Conservation (phyloP, 768 basidiomycete genomes). For the Phylloporus sp. region DNA sequence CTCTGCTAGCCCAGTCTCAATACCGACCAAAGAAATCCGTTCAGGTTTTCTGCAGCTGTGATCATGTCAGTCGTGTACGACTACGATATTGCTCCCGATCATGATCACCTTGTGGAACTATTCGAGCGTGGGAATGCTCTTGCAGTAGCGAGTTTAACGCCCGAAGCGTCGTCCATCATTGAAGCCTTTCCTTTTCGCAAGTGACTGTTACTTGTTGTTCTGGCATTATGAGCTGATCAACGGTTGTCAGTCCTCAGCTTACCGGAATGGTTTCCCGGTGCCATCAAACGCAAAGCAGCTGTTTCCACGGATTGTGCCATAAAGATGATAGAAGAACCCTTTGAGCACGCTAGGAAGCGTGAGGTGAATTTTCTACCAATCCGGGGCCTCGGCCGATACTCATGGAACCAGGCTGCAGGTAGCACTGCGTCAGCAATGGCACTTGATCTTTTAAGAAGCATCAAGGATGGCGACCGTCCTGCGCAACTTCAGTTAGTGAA, state of each 20-base stretch:
- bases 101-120: slow-evolving; percentile 36
- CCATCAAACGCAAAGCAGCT: slow-evolving; percentile 26
- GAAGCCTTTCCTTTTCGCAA: slow-evolving; percentile 22
- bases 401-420: slow-evolving; percentile 6
- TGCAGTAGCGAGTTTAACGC: slow-evolving; percentile 11
- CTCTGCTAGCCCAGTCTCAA: too few relatives aligned
- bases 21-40: not conserved
- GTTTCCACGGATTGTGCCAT: slow-evolving; percentile 5
- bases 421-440: slow-evolving; percentile 12
- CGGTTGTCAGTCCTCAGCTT: slow-evolving; percentile 16
- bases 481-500: too few relatives aligned
- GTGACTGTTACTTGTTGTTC: not conserved
- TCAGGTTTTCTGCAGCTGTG: slow-evolving; percentile 33
- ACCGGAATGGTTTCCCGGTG: slow-evolving; percentile 24
- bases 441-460: slow-evolving; percentile 6
- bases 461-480: too few relatives aligned
- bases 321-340: slow-evolving; percentile 13
- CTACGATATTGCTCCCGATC: slow-evolving; percentile 31
- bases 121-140: slow-evolving; percentile 31
- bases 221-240: not conserved
- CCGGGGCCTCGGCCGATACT: not conserved
- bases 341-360: slow-evolving; percentile 11
- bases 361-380: slow-evolving; percentile 2
- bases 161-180: slow-evolving; percentile 12
- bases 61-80: slow-evolving; percentile 42